Evolutionary conservation across 441 rosid genomes (phyloP).

Genomic region (Eruca vesicaria): DNA sequence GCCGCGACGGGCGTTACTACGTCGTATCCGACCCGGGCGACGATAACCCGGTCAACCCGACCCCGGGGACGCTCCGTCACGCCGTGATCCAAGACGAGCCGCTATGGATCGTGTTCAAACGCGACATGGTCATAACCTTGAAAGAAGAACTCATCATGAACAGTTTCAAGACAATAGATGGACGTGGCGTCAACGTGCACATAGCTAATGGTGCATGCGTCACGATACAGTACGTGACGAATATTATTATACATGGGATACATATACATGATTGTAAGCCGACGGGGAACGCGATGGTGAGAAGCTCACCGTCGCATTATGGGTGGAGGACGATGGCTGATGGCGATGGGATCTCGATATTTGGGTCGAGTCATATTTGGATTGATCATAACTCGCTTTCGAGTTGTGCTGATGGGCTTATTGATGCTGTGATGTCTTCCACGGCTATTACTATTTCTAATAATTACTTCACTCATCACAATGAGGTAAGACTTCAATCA

Average conservation of each 20-base stretch:
- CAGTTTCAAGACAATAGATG: conserved; percentile 58
- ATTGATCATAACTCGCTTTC: conserved; percentile 53
- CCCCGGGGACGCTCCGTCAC: conserved; percentile 53
- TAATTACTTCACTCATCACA: conserved; percentile 47
- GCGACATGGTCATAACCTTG: conserved; percentile 53
- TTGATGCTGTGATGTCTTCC: conserved; percentile 51
- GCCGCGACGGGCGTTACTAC: conserved; percentile 49
- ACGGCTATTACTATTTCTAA: conserved; percentile 54
- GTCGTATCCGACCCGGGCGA: conserved; percentile 46
- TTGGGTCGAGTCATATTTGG: conserved; percentile 49
- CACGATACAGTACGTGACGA: conserved; percentile 48
- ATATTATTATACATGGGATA: conserved; percentile 48
- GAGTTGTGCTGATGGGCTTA: conserved; percentile 49
- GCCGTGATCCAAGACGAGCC: conserved; percentile 56
- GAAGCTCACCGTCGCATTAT: conserved; percentile 51
- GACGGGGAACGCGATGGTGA: conserved; percentile 51
- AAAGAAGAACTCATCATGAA: conserved; percentile 56
- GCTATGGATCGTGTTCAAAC: conserved; percentile 54
- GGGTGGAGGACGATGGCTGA: conserved; percentile 59
- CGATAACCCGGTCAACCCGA: conserved; percentile 47
- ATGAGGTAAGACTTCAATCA: conserved; percentile 35
- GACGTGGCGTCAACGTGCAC: conserved; percentile 50
- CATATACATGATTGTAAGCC: conserved; percentile 50
- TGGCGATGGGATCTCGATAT: conserved; percentile 49
- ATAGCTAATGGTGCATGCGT: conserved; percentile 54